Evolutionary conservation across 768 basidiomycete genomes (phyloP).

Genomic region (Phaeotremella skinneri): DNA sequence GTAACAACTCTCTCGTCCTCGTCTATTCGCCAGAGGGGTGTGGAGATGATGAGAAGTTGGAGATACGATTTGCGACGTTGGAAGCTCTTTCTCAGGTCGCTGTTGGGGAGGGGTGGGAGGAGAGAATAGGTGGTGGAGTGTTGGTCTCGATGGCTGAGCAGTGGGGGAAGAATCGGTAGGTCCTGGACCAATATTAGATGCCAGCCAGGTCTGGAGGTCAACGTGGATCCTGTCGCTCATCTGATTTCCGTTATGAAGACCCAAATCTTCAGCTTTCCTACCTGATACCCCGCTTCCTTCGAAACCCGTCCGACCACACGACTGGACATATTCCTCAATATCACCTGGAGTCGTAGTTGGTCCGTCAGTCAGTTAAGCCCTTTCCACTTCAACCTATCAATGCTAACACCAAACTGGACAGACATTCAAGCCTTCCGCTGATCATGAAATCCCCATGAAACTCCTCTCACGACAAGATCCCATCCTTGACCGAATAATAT

Average conservation of each 20-base stretch:
- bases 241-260: slow-evolving; percentile 1
- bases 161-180: slow-evolving; percentile 83
- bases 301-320: slow-evolving; percentile 73
- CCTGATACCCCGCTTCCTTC: slow-evolving; percentile 46
- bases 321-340: slow-evolving; percentile 96
- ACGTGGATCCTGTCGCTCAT: neutral
- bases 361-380: slow-evolving; percentile 27
- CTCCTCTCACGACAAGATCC: slow-evolving; percentile 87
- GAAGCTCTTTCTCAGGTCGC: slow-evolving; percentile 67
- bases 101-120: slow-evolving; percentile 65
- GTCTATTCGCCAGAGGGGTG: slow-evolving; percentile 55
- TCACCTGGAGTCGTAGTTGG: slow-evolving; percentile 61
- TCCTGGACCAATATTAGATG: too few species aligned
- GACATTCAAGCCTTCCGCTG: slow-evolving; percentile 37
- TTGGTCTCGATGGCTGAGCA: slow-evolving; percentile 92
- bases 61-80: slow-evolving; percentile 61
- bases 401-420: slow-evolving; percentile 51
- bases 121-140: slow-evolving; percentile 83
- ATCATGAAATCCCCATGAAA: slow-evolving; percentile 67
- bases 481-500: slow-evolving; percentile 63
- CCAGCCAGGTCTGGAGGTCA: too few species aligned
- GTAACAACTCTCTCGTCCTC: slow-evolving; percentile 71
- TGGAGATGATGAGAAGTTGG: slow-evolving; percentile 1
- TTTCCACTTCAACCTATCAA: neutral
- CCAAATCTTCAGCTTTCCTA: slow-evolving; percentile 25